Percentiles rank a stretch among this genome's conserved stretches.
Evolutionary conservation across 148 eudicot genomes (phyloP).

Genomic region (Cornus controversa): DNA sequence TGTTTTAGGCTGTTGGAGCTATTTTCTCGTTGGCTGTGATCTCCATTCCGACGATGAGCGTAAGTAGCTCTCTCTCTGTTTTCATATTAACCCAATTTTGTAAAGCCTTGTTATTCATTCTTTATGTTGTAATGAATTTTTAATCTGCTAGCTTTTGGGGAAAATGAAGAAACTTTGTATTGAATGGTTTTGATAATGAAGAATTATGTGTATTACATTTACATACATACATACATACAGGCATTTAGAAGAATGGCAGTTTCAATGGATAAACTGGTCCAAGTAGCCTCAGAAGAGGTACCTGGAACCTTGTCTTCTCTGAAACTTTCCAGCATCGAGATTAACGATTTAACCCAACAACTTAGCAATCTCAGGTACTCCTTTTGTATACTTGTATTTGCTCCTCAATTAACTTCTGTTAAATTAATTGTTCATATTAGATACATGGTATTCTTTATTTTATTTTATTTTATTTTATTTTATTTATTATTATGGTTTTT

Average conservation of each 20-base stretch:
- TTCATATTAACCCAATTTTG: background rate
- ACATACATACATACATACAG: too few relatives aligned
- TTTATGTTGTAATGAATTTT: too few relatives aligned
- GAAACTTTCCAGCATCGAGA: slow-evolving; percentile 3
- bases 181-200: background rate
- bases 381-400: background rate
- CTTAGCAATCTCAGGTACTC: slow-evolving; percentile 13
- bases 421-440: background rate
- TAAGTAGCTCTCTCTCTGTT: background rate
- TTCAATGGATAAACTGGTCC: slow-evolving; percentile 1
- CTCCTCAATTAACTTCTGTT: background rate
- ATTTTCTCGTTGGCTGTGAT: slow-evolving; percentile 5
- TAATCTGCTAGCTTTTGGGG: too few relatives aligned
- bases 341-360: slow-evolving; percentile 7
- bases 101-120: background rate
- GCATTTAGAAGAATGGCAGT: background rate
- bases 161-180: too few relatives aligned
- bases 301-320: slow-evolving; percentile 8
- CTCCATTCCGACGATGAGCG: slow-evolving; percentile 2
- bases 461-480: too few relatives aligned
- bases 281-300: background rate
- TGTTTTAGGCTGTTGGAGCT: slow-evolving; percentile 15
- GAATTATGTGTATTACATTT: background rate
- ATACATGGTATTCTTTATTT: too few relatives aligned
- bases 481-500: background rate